Base-by-base conservation (phyloP, 1,284 basidiomycete species). In the Phaffia rhodozyma region DNA sequence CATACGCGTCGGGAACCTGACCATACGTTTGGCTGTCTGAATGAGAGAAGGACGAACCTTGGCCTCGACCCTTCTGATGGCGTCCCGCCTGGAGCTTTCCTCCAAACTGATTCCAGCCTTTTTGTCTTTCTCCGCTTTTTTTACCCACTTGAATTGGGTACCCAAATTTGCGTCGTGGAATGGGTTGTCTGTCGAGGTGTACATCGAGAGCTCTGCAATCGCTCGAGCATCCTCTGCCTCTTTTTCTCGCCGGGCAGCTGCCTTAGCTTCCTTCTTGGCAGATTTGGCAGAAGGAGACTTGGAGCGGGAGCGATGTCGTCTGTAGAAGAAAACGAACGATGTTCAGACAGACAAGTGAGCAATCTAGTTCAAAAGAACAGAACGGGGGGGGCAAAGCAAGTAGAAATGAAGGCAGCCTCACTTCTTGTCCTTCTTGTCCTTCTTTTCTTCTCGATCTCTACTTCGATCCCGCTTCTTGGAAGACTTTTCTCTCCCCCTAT, bases 121-220 rank as follows among this genome's bases (percentile, higher is more conserved):
- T 72, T 84, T 83, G 74, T 98, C 96, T 78, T 91, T 91, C 74
- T 98, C 94, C 48, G 85, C 83, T 79, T 98, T 98, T 81, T 99
- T 99, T 76, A 91, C 89, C 96, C 96, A 99, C 66, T 87, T 84
- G 76, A 98, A 98, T 74, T 91, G 89, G 72, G 97, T 89, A 27
- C 85, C 86, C 32, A 97, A 83, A 74, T 97, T 97, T 67, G 90
- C 85, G 72, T 98, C 94, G 75, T 97, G 89, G 80, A 98, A 98
- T 0, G 94, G 94, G 72, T 98, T 98, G 66, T 77, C 75, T 7
- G 85, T 86, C 50, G 91, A 89, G 70, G 90, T 92, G 79, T 97
- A 97, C 67, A 92, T 85, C 69, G 89, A 90, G 51, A 93, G 80
- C 67, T 77, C 76, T 7, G 91, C 90, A 11, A 92, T 84, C 71